phyloP scores from a whole-genome alignment of 75 land plant genomes.

The Sequoiadendron giganteum region DNA sequence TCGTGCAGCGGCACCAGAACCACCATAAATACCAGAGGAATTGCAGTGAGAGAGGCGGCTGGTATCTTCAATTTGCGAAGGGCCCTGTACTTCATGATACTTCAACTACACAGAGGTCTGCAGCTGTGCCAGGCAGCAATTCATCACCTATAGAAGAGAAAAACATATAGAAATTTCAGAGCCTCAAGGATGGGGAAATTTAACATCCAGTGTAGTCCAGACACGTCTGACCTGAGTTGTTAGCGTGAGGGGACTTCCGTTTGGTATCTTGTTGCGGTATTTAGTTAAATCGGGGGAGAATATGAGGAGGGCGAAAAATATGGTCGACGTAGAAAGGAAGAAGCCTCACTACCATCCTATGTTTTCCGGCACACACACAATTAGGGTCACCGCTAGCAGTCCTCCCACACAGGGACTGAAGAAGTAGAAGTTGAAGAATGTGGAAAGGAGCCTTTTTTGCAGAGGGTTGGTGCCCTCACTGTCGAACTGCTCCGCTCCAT shows the following conservation, averaged over 20 bases:
- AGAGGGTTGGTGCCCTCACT: slow-evolving; percentile 37
- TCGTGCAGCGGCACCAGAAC: slow-evolving; percentile 65
- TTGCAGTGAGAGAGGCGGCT: slow-evolving; percentile 70
- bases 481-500: slow-evolving; percentile 92
- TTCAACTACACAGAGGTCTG: slow-evolving; percentile 39
- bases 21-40: slow-evolving; percentile 59
- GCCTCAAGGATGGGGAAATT: background rate
- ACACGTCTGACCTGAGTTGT: too few species aligned
- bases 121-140: slow-evolving; percentile 60
- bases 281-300: too few species aligned
- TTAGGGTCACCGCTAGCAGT: slow-evolving; percentile 68
- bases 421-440: slow-evolving; percentile 92
- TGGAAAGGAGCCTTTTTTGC: slow-evolving; percentile 49
- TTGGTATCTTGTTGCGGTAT: too few species aligned
- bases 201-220: too few species aligned
- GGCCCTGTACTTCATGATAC: slow-evolving; percentile 66
- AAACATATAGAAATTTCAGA: background rate
- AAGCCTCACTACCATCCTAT: slow-evolving; percentile 91
- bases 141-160: background rate
- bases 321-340: slow-evolving; percentile 57
- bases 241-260: too few species aligned
- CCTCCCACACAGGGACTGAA: slow-evolving; percentile 81
- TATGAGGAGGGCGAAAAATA: slow-evolving; percentile 66
- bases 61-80: slow-evolving; percentile 53
- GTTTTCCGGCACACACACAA: slow-evolving; percentile 84